Percentiles rank a stretch among this genome's conserved stretches.
Evolutionary conservation across 352 stramenopile genomes (phyloP).

Genomic region (Globisporangium perplexum): DNA sequence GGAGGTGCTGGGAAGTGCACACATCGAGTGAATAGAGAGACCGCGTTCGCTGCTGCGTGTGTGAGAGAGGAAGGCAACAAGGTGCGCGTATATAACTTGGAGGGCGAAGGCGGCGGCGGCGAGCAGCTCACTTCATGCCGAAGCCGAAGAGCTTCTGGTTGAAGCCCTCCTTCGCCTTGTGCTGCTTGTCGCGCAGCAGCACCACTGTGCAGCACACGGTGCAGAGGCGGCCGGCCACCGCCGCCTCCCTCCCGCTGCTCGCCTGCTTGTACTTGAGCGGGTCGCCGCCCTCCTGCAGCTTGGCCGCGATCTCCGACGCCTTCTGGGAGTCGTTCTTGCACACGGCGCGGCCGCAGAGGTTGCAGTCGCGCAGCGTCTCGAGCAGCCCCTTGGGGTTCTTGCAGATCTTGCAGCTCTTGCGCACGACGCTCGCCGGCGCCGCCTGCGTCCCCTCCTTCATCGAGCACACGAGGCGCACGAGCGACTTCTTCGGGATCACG

Average conservation of each 20-base stretch:
- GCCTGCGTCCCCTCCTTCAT: slow-evolving; percentile 76
- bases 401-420: slow-evolving; percentile 78
- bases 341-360: slow-evolving; percentile 63
- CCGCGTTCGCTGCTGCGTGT: background rate
- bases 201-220: slow-evolving; percentile 75
- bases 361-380: slow-evolving; percentile 70
- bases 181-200: slow-evolving; percentile 67
- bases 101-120: background rate
- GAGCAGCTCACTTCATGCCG: slow-evolving; percentile 40
- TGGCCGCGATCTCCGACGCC: slow-evolving; percentile 56
- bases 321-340: slow-evolving; percentile 86
- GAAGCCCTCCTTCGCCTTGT: slow-evolving; percentile 67
- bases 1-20: background rate
- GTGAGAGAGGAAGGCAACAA: background rate
- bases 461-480: slow-evolving; percentile 70
- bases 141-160: slow-evolving; percentile 75
- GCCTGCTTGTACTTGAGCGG: slow-evolving; percentile 12
- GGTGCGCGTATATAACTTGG: background rate
- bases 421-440: slow-evolving; percentile 42
- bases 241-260: slow-evolving; percentile 54
- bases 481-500: slow-evolving; percentile 63
- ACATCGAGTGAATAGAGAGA: background rate
- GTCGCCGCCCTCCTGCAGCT: slow-evolving; percentile 28
- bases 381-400: slow-evolving; percentile 72
- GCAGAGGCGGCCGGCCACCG: slow-evolving; percentile 56